Percentiles rank a stretch among this genome's conserved stretches.
Evolutionary conservation across 169 alveolate genomes (phyloP).

Genomic region (Plasmodium blacklocki): DNA sequence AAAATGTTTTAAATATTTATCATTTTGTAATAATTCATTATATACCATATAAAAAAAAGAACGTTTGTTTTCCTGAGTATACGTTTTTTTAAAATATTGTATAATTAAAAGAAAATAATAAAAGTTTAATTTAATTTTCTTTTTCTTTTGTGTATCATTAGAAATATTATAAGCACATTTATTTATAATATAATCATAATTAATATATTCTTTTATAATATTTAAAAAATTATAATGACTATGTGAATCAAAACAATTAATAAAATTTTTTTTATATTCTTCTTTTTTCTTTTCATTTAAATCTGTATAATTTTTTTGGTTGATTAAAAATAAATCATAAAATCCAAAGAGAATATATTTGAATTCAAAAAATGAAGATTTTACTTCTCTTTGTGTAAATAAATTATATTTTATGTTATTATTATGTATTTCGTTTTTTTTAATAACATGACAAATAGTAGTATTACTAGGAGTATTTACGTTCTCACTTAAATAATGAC

Average conservation of each 20-base stretch:
- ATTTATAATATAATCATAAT: constrained; percentile 6
- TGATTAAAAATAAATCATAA: constrained; percentile 58
- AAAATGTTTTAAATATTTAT: background rate
- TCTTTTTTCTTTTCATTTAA: constrained; percentile 25
- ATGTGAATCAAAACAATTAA: constrained; percentile 31
- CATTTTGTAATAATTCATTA: constrained; percentile 7
- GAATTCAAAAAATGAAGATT: constrained; percentile 46
- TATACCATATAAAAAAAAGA: constrained; percentile 48
- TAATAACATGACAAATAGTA: too few species aligned
- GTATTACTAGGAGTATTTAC: background rate
- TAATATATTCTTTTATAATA: constrained; percentile 27
- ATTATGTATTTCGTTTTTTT: background rate
- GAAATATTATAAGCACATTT: background rate
- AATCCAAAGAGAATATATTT: constrained; percentile 63
- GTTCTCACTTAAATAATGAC: background rate
- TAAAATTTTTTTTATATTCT: background rate
- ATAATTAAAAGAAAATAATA: constrained; percentile 32
- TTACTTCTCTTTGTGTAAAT: constrained; percentile 55
- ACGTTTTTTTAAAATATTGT: constrained; percentile 28
- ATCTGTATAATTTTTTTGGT: constrained; percentile 11
- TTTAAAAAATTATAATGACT: constrained; percentile 56
- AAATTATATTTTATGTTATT: background rate
- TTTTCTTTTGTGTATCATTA: background rate
- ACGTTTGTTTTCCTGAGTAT: constrained; percentile 5
- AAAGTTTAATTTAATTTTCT: constrained; percentile 47